Percentiles rank a stretch among this genome's conserved stretches.
phyloP scores from a whole-genome alignment of 148 eudicot species.

The Fallopia convolvulus region DNA sequence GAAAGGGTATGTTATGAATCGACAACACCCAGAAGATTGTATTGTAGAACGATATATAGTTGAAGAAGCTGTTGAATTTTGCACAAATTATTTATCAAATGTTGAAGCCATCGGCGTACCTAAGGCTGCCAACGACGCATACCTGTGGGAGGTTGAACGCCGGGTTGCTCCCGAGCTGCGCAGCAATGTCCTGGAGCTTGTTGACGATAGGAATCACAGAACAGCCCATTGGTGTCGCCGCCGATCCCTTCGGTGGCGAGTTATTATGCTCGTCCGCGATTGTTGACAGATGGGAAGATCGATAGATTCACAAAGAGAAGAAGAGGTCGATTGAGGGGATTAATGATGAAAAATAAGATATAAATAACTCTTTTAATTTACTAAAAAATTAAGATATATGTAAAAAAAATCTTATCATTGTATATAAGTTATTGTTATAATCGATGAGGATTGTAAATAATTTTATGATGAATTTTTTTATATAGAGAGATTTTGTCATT shows the following conservation, averaged over 20 bases:
- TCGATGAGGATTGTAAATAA: no score
- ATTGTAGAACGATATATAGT: neutral
- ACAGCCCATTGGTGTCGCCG: conserved; percentile 42
- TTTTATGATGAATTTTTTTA: no score
- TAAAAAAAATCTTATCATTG: no score
- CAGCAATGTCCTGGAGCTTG: conserved; percentile 85
- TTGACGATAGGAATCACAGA: conserved; percentile 83
- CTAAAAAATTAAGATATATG: no score
- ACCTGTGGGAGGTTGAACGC: conserved; percentile 77
- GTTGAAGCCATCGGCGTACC: neutral
- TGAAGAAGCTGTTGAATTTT: neutral
- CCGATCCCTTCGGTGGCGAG: conserved; percentile 11
- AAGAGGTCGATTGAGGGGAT: neutral
- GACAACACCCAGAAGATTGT: neutral
- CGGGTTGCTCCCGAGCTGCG: conserved; percentile 58
- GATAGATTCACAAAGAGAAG: neutral
- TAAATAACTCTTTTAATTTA: no score
- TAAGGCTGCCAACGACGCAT: conserved; percentile 74
- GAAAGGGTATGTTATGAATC: neutral
- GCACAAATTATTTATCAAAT: neutral
- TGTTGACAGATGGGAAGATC: conserved; percentile 11
- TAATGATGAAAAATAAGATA: neutral
- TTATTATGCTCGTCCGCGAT: conserved; percentile 21
- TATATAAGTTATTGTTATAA: no score
- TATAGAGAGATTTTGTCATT: no score